phyloP scores from a whole-genome alignment of 2,329 filamentous ascomycete genomes.

The Epicoccum nigrum region DNA sequence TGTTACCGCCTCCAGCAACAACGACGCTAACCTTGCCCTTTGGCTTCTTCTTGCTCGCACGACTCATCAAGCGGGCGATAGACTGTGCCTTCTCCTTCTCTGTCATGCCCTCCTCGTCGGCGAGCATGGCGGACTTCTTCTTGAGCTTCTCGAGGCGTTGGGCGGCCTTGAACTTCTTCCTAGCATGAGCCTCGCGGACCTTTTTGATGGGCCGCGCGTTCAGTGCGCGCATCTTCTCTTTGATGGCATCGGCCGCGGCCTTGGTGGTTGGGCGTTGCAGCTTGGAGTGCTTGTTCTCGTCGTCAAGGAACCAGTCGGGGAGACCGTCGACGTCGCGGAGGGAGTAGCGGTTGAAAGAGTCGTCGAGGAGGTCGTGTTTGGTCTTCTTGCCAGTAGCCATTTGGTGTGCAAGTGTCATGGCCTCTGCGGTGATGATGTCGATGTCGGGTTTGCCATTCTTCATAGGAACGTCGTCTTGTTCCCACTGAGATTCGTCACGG shows the following conservation, averaged over 20 bases:
- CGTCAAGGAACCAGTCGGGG: slow-evolving; percentile 97
- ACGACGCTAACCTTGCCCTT: slow-evolving; percentile 84
- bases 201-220: slow-evolving; percentile 99
- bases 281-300: slow-evolving; percentile 84
- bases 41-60: slow-evolving; percentile 84
- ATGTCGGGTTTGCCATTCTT: slow-evolving; percentile 77
- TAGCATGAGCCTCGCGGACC: slow-evolving; percentile 91
- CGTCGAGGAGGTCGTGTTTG: slow-evolving; percentile 80
- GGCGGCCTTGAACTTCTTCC: slow-evolving; percentile 96
- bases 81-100: slow-evolving; percentile 93
- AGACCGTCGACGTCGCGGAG: slow-evolving; percentile 91
- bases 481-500: slow-evolving; percentile 65
- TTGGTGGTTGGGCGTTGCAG: slow-evolving; percentile 88
- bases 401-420: slow-evolving; percentile 94
- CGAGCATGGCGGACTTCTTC: slow-evolving; percentile 93
- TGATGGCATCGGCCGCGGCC: slow-evolving; percentile 87
- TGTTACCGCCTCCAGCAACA: slow-evolving; percentile 83
- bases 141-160: slow-evolving; percentile 91
- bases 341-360: slow-evolving; percentile 89
- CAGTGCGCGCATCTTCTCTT: slow-evolving; percentile 88
- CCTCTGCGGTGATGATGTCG: slow-evolving; percentile 98
- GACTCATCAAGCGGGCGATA: slow-evolving; percentile 81
- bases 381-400: slow-evolving; percentile 86
- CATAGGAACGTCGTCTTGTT: slow-evolving; percentile 66
- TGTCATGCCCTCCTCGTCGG: slow-evolving; percentile 87